Conservation (phyloP, 2,329 filamentous ascomycete genomes). For the Xylariomycetidae sp. region DNA sequence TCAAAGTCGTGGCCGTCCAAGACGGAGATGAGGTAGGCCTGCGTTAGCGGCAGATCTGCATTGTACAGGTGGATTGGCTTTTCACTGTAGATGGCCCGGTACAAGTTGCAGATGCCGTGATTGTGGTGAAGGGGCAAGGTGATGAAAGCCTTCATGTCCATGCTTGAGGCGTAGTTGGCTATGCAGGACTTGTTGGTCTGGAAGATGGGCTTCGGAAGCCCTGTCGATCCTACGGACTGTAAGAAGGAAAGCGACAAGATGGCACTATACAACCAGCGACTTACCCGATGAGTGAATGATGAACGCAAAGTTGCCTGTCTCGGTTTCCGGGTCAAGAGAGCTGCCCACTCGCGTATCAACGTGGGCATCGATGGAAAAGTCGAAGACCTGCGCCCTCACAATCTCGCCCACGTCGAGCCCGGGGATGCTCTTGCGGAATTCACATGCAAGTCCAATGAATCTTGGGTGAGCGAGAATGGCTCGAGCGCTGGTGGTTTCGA, state of each 20-base stretch:
- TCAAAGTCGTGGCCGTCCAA: conserved; percentile 40
- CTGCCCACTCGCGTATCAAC: conserved; percentile 23
- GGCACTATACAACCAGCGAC: no score
- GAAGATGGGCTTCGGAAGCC: conserved; percentile 57
- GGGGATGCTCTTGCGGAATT: conserved; percentile 11
- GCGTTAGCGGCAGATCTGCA: conserved; percentile 48
- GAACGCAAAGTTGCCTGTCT: conserved; percentile 17
- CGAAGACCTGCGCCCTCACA: conserved; percentile 19
- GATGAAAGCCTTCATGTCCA: conserved; percentile 41
- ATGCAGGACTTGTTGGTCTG: conserved; percentile 47
- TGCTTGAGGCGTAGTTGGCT: conserved; percentile 36
- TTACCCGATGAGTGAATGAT: conserved; percentile 22
- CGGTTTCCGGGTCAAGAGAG: conserved; percentile 27
- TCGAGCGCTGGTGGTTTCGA: conserved; percentile 20
- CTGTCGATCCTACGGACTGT: conserved; percentile 44
- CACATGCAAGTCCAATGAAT: conserved; percentile 15
- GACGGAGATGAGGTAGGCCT: conserved; percentile 37
- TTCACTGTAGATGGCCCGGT: conserved; percentile 43
- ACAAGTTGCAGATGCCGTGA: conserved; percentile 50
- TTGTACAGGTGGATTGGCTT: conserved; percentile 50
- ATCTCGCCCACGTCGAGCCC: conserved; percentile 21
- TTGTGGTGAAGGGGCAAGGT: conserved; percentile 55
- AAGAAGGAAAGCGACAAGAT: conserved; percentile 9
- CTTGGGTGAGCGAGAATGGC: conserved; percentile 20
- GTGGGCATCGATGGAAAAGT: conserved; percentile 25